Evolutionary conservation across 176 grass and related monocot species (phyloP), one percentile per base, ranked within the genome.

Genomic region (Musa beccarii): DNA sequence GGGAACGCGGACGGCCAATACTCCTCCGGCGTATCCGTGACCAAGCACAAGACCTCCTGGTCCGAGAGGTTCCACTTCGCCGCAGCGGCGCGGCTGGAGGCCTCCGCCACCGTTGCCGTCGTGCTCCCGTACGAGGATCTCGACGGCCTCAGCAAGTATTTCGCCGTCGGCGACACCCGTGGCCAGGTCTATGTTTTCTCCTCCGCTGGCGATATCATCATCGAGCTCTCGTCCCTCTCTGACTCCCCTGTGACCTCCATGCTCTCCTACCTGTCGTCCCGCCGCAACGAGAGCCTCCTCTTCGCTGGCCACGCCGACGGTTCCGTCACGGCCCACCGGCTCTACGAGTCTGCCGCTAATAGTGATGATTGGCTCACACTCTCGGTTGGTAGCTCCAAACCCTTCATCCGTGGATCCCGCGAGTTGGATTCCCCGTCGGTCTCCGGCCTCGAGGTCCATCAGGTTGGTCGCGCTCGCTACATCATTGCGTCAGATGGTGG

Each of bases 61-160:
- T 83, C 86, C 10, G 94, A 97, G 84, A 66, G 94, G 22, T 93
- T 97, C 70, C 61, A 81, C 16, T 97, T 97, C 80, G 68, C 80
- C 1, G 90, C 88, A 10, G 87, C 94, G 0, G 88, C 79, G 20
- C 78, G 86, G 68, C 86, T 97, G 34, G 84, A 84, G 59, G 64
- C 85, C 43, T 69, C 84, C 56, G 82, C 94, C 49, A 17, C 86
- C 66, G 89, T 82, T 8, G 72, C 88, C 0, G 75, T 80, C 0
- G 80, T 62, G 29, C 66, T 68, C 14, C 66, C 14, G 69, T 98
- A 84, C 53, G 88, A 89, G 81, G 90, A 89, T 63, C 82, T 76
- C 1, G 90, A 89, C 1, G 88, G 94, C 8, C 22, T 89, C 63
- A 91, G 83, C 83, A 98, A 93, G 84, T 98, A 98, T 82, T 89